Percentiles rank a stretch among this genome's conserved stretches.
phyloP scores from a whole-genome alignment of 371 early-diverging fungal genomes.

The Catenaria anguillulae region DNA sequence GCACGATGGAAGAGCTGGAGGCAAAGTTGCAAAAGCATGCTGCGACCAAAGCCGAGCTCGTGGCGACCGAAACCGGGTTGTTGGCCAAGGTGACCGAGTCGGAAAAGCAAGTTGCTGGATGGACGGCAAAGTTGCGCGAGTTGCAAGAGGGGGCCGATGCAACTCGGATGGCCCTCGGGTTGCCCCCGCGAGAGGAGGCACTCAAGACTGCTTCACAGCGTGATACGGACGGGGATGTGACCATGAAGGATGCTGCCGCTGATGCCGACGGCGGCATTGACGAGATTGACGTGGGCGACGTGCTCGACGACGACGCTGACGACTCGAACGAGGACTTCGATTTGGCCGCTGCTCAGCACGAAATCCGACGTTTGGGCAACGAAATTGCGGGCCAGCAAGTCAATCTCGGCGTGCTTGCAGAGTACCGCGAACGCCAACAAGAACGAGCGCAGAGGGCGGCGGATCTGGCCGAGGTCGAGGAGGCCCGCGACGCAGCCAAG shows the following conservation, averaged over 20 bases:
- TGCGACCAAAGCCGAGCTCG: background rate
- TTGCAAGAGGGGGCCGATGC: background rate
- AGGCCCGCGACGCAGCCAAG: constrained; percentile 56
- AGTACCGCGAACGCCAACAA: constrained; percentile 62
- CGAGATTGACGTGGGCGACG: background rate
- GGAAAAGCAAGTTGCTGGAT: background rate
- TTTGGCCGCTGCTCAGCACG: background rate
- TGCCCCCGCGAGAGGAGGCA: background rate
- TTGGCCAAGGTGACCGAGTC: background rate
- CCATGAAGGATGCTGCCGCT: too few species aligned
- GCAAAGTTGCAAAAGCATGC: too few species aligned
- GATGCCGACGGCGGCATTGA: too few species aligned
- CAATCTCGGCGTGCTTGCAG: constrained; percentile 56
- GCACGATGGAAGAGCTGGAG: too few species aligned
- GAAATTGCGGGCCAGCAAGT: background rate
- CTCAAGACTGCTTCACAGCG: too few species aligned
- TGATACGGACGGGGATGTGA: too few species aligned
- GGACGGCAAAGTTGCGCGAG: constrained; percentile 19
- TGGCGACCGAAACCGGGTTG: background rate
- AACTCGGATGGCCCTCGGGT: background rate
- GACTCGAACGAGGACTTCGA: background rate
- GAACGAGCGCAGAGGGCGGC: constrained; percentile 51
- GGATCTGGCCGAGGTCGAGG: constrained; percentile 62
- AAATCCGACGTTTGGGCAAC: background rate
- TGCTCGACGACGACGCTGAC: background rate